Conservation (phyloP, 306 rosid genomes). For the Prunus fruticosa region DNA sequence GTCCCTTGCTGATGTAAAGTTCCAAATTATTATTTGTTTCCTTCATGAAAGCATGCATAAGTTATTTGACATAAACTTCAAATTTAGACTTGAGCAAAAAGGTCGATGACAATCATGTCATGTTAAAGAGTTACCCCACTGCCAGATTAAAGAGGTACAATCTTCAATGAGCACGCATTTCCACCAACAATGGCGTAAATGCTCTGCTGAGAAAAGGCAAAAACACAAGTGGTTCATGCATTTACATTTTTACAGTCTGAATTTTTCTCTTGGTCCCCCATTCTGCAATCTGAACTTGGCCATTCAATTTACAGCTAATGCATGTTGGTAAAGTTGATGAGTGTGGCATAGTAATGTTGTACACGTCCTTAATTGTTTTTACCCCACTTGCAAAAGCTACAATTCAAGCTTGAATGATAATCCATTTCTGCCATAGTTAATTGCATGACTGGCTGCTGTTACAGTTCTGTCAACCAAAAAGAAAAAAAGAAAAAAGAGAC, state of each 20-base stretch:
- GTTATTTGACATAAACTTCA: no score
- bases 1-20: neutral
- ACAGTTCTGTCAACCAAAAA: no score
- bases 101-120: neutral
- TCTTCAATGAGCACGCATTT: neutral
- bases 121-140: neutral
- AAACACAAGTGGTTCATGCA: neutral
- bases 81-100: neutral
- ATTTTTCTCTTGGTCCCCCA: neutral
- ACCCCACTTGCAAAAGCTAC: no score
- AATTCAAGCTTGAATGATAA: no score
- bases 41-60: no score
- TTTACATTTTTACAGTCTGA: neutral
- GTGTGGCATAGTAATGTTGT: neutral
- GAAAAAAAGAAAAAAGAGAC: no score
- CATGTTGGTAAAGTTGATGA: neutral
- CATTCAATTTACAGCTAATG: neutral
- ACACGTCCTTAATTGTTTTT: no score
- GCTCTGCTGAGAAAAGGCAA: neutral
- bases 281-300: neutral
- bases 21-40: no score
- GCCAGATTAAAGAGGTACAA: neutral
- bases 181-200: constrained; percentile 1
- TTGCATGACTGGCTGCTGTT: no score
- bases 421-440: no score